Base-by-base conservation (phyloP, 2,329 filamentous ascomycete species). In the Bisporella sp. region DNA sequence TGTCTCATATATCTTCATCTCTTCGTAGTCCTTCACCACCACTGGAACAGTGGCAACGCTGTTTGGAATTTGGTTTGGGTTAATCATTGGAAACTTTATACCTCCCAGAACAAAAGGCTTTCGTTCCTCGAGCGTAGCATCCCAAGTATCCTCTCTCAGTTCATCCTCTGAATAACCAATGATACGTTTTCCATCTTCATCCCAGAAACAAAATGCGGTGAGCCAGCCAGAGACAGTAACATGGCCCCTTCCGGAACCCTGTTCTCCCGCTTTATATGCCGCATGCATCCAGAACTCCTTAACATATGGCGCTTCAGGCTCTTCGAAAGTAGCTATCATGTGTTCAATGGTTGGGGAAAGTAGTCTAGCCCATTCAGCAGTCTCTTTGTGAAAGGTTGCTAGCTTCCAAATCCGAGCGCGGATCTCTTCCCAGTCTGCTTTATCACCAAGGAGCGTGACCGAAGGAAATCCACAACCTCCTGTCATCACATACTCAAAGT, bases 371-470 rank as follows among this genome's bases (percentile, higher is more conserved):
- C 66, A 69, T 32, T 53, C 39, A 6, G 54, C 56, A 0, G 66
- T 53, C 45, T 73, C 64, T 6, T 61, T 46, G 0, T 69, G 69
- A 46, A 68, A 66, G 4, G 57, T 50, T 0, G 47, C 30, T 1
- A 73, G 51, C 33, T 64, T 63, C 11, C 70, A 63, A 2, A 70
- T 39, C 13, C 61, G 61, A 1, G 13, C 31, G 2, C 62, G 49
- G 1, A 74, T 54, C 4, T 57, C 48, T 43, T 54, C 57, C 69
- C 73, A 81, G 59, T 81, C 76, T 1, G 52, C 50, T 9, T 65
- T 58, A 39, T 73, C 67, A 2, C 77, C 77, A 0, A 74, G 66
- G 1, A 81, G 61, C 0, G 76, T 79, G 0, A 79, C 73, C 0
- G 69, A 71, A 0, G 77, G 78, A 2, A 81, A 64, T 0, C 76